Base-by-base conservation (phyloP, 805 yeast species). In the Metschnikowia proteae region DNA sequence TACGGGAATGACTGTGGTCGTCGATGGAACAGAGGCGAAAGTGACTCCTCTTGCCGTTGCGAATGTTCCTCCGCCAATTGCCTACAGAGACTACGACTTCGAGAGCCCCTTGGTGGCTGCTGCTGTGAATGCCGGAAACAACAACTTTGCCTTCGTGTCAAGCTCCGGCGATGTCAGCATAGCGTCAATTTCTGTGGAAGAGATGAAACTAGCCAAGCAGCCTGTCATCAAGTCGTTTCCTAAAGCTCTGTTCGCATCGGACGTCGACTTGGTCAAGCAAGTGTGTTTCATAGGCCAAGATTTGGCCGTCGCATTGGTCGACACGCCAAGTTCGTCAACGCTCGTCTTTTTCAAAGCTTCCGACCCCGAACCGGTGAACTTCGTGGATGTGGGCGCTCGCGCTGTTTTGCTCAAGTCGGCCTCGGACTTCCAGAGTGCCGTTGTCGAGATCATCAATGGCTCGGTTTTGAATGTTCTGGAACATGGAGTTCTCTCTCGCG, bases 31-130 rank as follows among this genome's bases (percentile, higher is more conserved):
- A 1, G 74, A 76, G 9, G 79, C 84, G 10, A 80, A 82, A 55
- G 68, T 90, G 23, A 92, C 99, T 0, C 97, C 98, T 0, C 73
- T 94, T 33, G 76, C 86, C 1, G 62, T 83, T 29, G 96, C 96
- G 1, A 89, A 84, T 62, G 92, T 89, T 8, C 99, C 99, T 3
- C 99, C 99, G 0, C 99, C 99, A 38, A 81, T 88, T 62, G 78
- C 88, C 25, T 84, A 77, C 61, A 76, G 95, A 49, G 87, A 83
- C 43, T 65, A 88, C 44, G 79, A 76, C 7, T 68, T 82, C 9
- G 54, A 50, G 1, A 73, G 70, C 1, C 80, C 80, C 48, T 81
- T 89, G 6, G 63, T 75, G 22, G 88, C 86, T 59, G 78, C 80
- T 38, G 86, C 96, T 0, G 79, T 83, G 4, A 79, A 84, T 52